phyloP scores from a whole-genome alignment of 805 yeast species.

The Isabelozyma rhagii region DNA sequence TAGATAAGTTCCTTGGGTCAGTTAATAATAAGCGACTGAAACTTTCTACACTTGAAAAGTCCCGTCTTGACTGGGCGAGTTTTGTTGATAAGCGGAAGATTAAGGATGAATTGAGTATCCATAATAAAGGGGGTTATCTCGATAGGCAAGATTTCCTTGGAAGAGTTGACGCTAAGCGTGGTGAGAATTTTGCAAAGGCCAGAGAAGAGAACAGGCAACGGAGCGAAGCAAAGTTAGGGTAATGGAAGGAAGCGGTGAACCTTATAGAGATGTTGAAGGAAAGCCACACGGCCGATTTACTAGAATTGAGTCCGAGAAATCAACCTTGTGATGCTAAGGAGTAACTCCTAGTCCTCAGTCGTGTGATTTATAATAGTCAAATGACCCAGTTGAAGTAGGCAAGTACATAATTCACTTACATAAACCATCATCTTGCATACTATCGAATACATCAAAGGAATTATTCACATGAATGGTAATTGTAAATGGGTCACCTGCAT shows the following conservation, averaged over 20 bases:
- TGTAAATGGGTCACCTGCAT: too few relatives aligned
- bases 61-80: slow-evolving; percentile 91
- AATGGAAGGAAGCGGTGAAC: background rate
- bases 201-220: slow-evolving; percentile 27
- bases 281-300: too few relatives aligned
- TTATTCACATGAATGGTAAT: too few relatives aligned
- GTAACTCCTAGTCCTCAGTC: too few relatives aligned
- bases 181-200: slow-evolving; percentile 46
- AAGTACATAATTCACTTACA: too few relatives aligned
- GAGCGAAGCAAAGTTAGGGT: background rate
- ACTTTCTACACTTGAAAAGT: slow-evolving; percentile 87
- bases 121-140: slow-evolving; percentile 86
- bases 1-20: slow-evolving; percentile 71
- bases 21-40: slow-evolving; percentile 63
- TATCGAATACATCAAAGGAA: too few relatives aligned
- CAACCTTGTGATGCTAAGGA: too few relatives aligned
- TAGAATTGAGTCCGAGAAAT: too few relatives aligned
- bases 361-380: too few relatives aligned
- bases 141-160: slow-evolving; percentile 87
- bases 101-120: slow-evolving; percentile 72
- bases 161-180: slow-evolving; percentile 63
- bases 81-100: slow-evolving; percentile 87
- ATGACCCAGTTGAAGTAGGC: too few relatives aligned
- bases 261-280: too few relatives aligned
- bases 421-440: too few relatives aligned